A percentile compares a stretch with the other conserved stretches of the same genome.
Evolutionary conservation across 768 basidiomycete species (phyloP).

Genomic region (Kwoniella botswanensis): DNA sequence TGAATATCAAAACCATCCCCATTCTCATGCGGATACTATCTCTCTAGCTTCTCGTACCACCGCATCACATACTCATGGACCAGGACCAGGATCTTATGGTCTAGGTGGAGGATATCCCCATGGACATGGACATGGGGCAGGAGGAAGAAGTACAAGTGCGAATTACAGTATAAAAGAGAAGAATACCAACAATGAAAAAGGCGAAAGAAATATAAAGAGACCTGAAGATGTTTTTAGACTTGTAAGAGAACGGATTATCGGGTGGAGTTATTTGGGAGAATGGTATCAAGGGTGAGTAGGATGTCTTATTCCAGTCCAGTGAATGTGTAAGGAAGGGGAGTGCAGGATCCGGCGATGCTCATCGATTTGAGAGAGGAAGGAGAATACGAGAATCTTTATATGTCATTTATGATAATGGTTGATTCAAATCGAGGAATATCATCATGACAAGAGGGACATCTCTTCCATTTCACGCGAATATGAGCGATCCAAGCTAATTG

Average conservation of each 20-base stretch:
- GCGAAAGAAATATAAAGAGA: slow-evolving; percentile 16
- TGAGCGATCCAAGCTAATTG: not conserved
- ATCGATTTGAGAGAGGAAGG: no score
- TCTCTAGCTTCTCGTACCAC: slow-evolving; percentile 5
- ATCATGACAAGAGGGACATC: no score
- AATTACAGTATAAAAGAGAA: slow-evolving; percentile 17
- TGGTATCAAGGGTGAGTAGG: slow-evolving; percentile 52
- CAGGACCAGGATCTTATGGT: not conserved
- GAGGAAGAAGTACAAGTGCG: slow-evolving; percentile 18
- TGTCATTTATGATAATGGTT: no score
- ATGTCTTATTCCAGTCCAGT: not conserved
- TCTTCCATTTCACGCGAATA: no score
- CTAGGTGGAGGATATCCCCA: not conserved
- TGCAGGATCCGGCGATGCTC: no score
- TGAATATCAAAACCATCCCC: slow-evolving; percentile 5
- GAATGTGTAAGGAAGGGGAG: no score
- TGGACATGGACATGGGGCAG: slow-evolving; percentile 19
- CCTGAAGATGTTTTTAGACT: slow-evolving; percentile 47
- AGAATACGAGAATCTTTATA: no score
- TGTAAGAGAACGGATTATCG: slow-evolving; percentile 43
- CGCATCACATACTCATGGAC: not conserved
- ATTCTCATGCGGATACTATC: slow-evolving; percentile 7
- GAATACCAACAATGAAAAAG: slow-evolving; percentile 6
- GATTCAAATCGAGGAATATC: no score
- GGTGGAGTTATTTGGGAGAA: slow-evolving; percentile 52